Conservation (phyloP, 495 filamentous ascomycete species). For the Friedmanniomyces endolithicus region DNA sequence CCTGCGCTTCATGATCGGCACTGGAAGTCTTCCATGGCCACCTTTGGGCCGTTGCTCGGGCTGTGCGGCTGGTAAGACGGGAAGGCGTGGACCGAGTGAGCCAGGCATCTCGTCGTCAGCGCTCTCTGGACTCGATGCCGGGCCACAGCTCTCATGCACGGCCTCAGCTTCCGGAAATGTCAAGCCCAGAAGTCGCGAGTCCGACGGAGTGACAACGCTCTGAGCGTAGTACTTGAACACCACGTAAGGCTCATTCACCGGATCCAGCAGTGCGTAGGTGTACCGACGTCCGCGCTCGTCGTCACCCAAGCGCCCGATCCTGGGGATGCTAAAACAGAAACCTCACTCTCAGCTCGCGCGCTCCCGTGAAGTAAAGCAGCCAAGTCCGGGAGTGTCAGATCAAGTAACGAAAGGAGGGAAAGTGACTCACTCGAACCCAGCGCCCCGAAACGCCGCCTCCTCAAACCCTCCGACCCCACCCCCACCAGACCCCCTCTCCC, state of each 20-base stretch:
- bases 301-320: slow-evolving; percentile 19
- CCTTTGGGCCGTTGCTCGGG: neutral
- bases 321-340: neutral
- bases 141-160: no score
- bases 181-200: neutral
- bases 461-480: slow-evolving; percentile 11
- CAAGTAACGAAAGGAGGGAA: no score
- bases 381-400: no score
- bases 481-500: slow-evolving; percentile 18
- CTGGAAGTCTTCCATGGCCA: neutral
- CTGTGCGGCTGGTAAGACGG: neutral
- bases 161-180: neutral
- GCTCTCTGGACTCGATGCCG: no score
- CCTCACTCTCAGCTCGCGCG: neutral
- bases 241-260: slow-evolving; percentile 30
- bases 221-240: neutral
- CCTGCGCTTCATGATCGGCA: neutral
- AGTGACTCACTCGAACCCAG: neutral
- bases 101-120: no score
- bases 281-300: slow-evolving; percentile 32
- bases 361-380: no score
- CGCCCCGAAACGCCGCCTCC: neutral
- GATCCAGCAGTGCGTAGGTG: slow-evolving; percentile 34
- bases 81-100: neutral
- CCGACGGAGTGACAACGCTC: neutral